Evolutionary conservation across 2,329 filamentous ascomycete genomes (phyloP), one percentile per base, ranked within the genome.

Genomic region (Diaporthe longicolla): DNA sequence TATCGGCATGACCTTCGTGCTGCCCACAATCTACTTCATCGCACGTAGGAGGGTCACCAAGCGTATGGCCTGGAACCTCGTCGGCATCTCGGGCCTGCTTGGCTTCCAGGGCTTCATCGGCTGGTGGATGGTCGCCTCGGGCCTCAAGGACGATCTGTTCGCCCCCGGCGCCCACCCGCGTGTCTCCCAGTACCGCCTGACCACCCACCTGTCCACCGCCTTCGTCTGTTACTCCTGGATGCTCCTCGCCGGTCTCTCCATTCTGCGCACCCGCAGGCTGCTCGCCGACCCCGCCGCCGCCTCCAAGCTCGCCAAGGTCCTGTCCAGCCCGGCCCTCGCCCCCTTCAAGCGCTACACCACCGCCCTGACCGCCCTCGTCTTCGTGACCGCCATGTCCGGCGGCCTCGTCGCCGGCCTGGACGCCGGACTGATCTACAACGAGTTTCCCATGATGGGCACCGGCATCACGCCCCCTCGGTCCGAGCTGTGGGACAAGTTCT

Each of bases 101-200:
- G 97, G 95, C 71, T 97, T 98, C 83, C 97, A 99, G 83, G 97
- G 97, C 58, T 90, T 97, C 80, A 92, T 99, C 77, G 97, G 97
- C 71, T 99, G 97, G 97, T 99, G 97, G 95, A 99, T 99, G 97
- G 97, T 99, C 78, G 97, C 97, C 84, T 97, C 94, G 15, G 97
- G 97, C 1, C 88, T 99, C 76, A 97, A 96, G 82, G 97, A 98
- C 81, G 97, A 99, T 82, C 89, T 99, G 37, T 98, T 99, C 81
- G 94, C 94, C 26, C 93, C 94, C 3, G 97, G 95, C 17, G 93
- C 93, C 73, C 95, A 98, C 82, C 97, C 97, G 0, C 92, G 97
- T 74, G 97, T 99, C 66, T 96, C 93, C 76, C 97, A 99, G 84
- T 99, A 99, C 85, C 92, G 97, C 69, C 89, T 99, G 72, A 93